Base-by-base conservation (phyloP, 1,139 yeast species). In the Suhomyces maxii region DNA sequence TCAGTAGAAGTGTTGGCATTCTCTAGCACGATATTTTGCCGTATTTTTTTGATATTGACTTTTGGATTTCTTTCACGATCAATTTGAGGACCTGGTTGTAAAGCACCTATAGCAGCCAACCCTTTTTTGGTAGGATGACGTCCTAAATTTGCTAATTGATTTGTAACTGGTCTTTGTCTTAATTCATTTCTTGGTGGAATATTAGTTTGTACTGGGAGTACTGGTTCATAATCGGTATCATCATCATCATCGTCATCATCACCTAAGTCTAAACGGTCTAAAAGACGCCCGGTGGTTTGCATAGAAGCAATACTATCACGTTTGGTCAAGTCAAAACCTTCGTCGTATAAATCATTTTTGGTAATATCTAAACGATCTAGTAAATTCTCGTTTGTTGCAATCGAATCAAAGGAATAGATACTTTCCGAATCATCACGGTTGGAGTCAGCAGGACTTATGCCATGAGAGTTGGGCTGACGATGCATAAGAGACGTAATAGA, bases 371-470 rank as follows among this genome's bases (percentile, higher is more conserved):
- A 59, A 9, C 78, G 63, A 50, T 75, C 79, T 14, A 75, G 58
- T 32, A 75, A 60, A 39, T 78, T 54, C 7, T 77, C 78, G 49
- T 61, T 70, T 32, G 79, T 74, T 45, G 75, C 65, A 7, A 73
- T 76, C 3, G 78, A 73, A 41, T 74, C 79, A 48, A 73, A 75
- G 10, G 78, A 72, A 54, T 72, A 73, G 14, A 75, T 56, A 47
- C 75, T 69, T 33, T 61, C 69, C 37, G 63, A 49, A 47, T 69
- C 76, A 32, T 41, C 47, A 26, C 43, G 35, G 18, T 11, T 31
- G 8, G 40, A 36, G 11, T 28, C n/a, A 2, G 26, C 25, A 7
- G 10, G 11, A 10, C 37, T 13, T 18, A 28, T 28, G 7, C n/a
- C n/a, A 28, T 9, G 31, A 28, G 31, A 28, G 9, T 28, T 28